These are phyloP conservation scores for Phlebopus sp. DNA, from an alignment of 1,284 basidiomycete species.

Conservation along the genomic window DNA sequence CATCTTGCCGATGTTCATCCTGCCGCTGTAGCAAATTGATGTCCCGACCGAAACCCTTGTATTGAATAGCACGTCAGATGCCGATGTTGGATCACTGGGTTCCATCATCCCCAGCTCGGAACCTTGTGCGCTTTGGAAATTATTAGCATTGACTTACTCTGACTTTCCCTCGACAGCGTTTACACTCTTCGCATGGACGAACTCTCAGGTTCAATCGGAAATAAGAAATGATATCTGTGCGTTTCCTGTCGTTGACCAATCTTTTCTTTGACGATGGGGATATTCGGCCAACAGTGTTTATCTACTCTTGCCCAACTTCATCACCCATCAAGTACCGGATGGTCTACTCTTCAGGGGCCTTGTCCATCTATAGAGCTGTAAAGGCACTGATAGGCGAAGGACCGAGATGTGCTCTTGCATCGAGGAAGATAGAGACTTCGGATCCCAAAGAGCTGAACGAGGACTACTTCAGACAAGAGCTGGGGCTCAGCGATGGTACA, in stretches of 20 bases:
- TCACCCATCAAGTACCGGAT: conserved; percentile 83
- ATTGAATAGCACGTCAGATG: conserved; percentile 40
- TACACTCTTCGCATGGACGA: conserved; percentile 73
- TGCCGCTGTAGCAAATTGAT: conserved; percentile 54
- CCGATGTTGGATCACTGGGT: conserved; percentile 43
- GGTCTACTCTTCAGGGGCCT: conserved; percentile 76
- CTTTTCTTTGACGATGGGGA: conserved; percentile 7
- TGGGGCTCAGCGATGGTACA: conserved; percentile 37
- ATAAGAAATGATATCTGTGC: conserved; percentile 55
- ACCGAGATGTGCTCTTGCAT: conserved; percentile 41
- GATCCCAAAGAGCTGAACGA: conserved; percentile 74
- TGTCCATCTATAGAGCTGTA: conserved; percentile 54
- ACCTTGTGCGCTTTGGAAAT: conserved; percentile 37
- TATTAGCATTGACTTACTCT: background rate
- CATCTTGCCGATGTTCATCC: background rate
- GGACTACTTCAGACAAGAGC: conserved; percentile 55
- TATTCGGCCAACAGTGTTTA: conserved; percentile 56
- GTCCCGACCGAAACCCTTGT: conserved; percentile 53
- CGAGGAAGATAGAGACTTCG: conserved; percentile 78
- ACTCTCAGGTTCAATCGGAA: conserved; percentile 34
- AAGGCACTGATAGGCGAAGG: conserved; percentile 48
- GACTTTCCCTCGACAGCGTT: conserved; percentile 44
- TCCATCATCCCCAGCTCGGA: conserved; percentile 52
- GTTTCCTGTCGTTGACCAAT: conserved; percentile 13
- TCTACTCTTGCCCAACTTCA: conserved; percentile 81